Percentiles rank a stretch among this genome's conserved stretches.
These are phyloP conservation scores for Papiliotrema flavescens DNA, from an alignment of 1,284 basidiomycete genomes.

Conservation along the genomic window DNA sequence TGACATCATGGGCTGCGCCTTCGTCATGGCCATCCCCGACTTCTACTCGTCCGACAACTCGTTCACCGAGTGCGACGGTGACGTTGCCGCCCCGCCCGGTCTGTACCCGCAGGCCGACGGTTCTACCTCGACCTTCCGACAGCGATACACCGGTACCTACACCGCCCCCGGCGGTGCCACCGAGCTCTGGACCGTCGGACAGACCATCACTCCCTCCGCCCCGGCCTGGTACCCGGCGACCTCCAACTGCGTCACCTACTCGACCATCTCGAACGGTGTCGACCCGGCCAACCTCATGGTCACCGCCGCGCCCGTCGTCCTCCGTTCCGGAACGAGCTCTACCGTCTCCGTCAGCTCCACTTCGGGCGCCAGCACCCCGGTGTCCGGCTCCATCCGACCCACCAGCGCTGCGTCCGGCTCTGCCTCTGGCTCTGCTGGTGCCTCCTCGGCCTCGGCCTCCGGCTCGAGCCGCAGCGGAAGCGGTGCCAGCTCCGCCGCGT, in stretches of 20 bases:
- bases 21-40: conserved; percentile 49
- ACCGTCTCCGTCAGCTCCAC: conserved; percentile 24
- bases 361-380: conserved; percentile 15
- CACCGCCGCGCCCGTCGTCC: conserved; percentile 28
- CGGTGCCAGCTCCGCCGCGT: conserved; percentile 7
- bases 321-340: conserved; percentile 19
- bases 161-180: conserved; percentile 21
- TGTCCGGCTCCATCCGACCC: conserved; percentile 1
- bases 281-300: conserved; percentile 36
- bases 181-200: conserved; percentile 33
- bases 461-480: conserved; percentile 1
- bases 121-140: conserved; percentile 46
- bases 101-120: conserved; percentile 43
- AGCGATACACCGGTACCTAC: conserved; percentile 48
- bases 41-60: conserved; percentile 40
- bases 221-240: conserved; percentile 40
- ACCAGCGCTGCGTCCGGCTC: conserved; percentile 5
- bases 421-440: background rate
- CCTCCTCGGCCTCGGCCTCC: conserved; percentile 11
- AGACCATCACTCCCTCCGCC: conserved; percentile 38
- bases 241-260: conserved; percentile 48
- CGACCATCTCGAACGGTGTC: conserved; percentile 44
- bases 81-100: conserved; percentile 46
- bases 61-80: conserved; percentile 50
- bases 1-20: conserved; percentile 49